phyloP scores from a whole-genome alignment of 768 basidiomycete species.

The Kwoniella dejecticola region DNA sequence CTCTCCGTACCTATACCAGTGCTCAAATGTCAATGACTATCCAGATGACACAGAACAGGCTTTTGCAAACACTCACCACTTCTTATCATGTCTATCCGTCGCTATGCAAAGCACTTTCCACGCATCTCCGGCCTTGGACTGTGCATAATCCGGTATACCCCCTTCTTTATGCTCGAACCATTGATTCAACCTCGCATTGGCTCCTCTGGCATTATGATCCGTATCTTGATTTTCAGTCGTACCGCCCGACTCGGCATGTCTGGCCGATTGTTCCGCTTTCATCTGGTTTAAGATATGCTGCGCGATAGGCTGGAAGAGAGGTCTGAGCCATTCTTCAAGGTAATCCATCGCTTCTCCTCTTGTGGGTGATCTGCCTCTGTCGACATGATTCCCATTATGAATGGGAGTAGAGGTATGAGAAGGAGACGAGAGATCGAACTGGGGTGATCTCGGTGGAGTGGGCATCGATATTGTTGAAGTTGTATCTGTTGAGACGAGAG shows the following conservation, averaged over 20 bases:
- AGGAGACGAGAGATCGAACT: neutral
- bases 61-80: slow-evolving; percentile 32
- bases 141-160: slow-evolving; percentile 25
- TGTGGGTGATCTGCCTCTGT: neutral
- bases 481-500: neutral
- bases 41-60: neutral
- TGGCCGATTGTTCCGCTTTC: slow-evolving; percentile 8
- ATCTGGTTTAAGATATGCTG: slow-evolving; percentile 25
- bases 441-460: slow-evolving; percentile 13
- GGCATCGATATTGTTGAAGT: neutral
- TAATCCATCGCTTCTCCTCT: slow-evolving; percentile 32
- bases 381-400: neutral
- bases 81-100: slow-evolving; percentile 21
- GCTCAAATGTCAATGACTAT: too few relatives aligned
- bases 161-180: slow-evolving; percentile 31
- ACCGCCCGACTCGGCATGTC: neutral
- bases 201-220: slow-evolving; percentile 32
- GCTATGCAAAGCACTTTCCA: slow-evolving; percentile 34
- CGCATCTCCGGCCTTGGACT: neutral
- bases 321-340: slow-evolving; percentile 38
- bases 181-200: slow-evolving; percentile 37
- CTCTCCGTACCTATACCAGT: slow-evolving; percentile 25
- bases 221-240: slow-evolving; percentile 16
- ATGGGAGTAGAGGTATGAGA: neutral
- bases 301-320: slow-evolving; percentile 38